Conservation (phyloP, 73 alveolate species). For the Paramecium pentaurelia region DNA sequence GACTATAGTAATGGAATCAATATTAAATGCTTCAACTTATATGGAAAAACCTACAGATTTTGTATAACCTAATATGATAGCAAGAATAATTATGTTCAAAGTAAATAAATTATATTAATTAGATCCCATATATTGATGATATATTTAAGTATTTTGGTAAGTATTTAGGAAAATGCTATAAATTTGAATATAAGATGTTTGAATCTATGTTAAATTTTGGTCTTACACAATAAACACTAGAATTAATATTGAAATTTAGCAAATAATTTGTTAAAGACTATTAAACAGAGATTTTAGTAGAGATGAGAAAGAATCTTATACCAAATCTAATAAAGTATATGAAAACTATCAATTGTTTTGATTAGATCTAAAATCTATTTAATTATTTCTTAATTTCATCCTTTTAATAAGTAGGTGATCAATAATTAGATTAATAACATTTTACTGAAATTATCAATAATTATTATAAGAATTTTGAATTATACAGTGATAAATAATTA, state of each 20-base stretch:
- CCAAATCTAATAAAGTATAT: not conserved
- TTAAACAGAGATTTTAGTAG: not conserved
- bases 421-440: not conserved
- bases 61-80: not conserved
- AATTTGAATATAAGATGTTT: not conserved
- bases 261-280: not conserved
- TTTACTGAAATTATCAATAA: not conserved
- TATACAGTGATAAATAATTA: not conserved
- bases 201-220: not conserved
- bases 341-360: not conserved
- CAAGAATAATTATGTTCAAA: not conserved
- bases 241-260: not conserved
- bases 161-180: not conserved
- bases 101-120: not conserved
- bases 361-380: not conserved
- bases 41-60: not conserved
- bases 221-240: not conserved
- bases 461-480: not conserved
- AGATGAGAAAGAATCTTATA: not conserved
- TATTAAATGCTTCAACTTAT: not conserved
- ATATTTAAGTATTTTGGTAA: not conserved
- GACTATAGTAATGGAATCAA: not conserved
- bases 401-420: not conserved
- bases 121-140: not conserved
- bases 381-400: not conserved